These are phyloP conservation scores for Suhomyces panamericanus DNA, from an alignment of 1,139 yeast genomes.

Conservation along the genomic window DNA sequence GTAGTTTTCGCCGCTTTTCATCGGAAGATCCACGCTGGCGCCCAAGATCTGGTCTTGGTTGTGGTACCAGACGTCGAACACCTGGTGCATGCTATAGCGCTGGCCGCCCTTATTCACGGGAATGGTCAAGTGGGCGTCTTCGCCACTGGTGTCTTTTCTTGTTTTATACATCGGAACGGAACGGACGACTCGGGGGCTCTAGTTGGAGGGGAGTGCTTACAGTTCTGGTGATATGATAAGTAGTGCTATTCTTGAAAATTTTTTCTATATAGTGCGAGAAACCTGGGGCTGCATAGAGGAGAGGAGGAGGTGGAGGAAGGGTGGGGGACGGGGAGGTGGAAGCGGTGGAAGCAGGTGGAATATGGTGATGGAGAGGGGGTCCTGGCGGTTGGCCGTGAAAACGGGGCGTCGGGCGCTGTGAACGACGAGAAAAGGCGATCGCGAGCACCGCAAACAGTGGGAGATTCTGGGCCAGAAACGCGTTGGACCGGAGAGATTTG, in stretches of 20 bases:
- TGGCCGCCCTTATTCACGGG: slow-evolving; percentile 42
- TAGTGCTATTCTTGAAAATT: slow-evolving; percentile 1
- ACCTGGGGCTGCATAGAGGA: neutral
- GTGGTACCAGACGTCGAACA: slow-evolving; percentile 53
- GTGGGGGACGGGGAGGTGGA: neutral
- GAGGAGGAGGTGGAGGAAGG: neutral
- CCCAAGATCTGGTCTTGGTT: slow-evolving; percentile 39
- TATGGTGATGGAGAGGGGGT: too few species aligned
- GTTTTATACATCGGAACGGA: slow-evolving; percentile 9
- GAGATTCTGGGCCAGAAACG: too few species aligned
- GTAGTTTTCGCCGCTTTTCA: slow-evolving; percentile 31
- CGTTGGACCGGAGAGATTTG: too few species aligned
- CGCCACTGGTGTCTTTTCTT: slow-evolving; percentile 9
- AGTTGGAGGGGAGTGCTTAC: slow-evolving; percentile 1
- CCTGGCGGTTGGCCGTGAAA: too few species aligned
- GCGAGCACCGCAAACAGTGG: too few species aligned
- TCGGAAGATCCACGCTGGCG: slow-evolving; percentile 26
- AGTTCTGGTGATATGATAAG: slow-evolving; percentile 2
- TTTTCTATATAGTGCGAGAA: slow-evolving; percentile 3
- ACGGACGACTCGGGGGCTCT: neutral
- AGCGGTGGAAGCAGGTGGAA: too few species aligned
- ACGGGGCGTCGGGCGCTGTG: too few species aligned
- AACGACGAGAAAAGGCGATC: too few species aligned
- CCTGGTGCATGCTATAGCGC: slow-evolving; percentile 52
- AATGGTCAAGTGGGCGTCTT: slow-evolving; percentile 21